Base-by-base conservation (phyloP, 768 basidiomycete genomes). In the Calocera viscosa region DNA sequence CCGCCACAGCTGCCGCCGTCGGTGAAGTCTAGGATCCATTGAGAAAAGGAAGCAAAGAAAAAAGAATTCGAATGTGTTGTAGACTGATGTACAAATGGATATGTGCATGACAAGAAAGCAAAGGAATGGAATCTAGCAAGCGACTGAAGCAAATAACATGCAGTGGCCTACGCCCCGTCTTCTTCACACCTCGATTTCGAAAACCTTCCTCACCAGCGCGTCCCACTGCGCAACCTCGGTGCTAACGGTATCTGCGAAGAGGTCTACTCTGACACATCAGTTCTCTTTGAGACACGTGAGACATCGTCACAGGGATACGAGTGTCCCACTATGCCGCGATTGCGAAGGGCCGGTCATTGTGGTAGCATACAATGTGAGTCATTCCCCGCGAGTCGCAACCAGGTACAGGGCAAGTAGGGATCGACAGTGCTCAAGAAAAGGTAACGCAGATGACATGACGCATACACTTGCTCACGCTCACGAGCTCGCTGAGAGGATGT, bases 1-100 rank as follows among this genome's bases (percentile, higher is more conserved):
- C 63, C 14, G 19, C 69, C 71, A 14, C 38, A 24, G 10, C 49
- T 70, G 17, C 70, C 70, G 22, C 24, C 26, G 53, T 60, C 53
- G 11, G 30, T 60, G 8, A 60, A 60, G 53, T 2, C 30, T 11
- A 60, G 53, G 30, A 26, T 60, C 11, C 53, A 60, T 19, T 60
- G 53, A 60, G 30, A 2, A 30, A 19, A 19, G 19, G 43, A 47
- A 17, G 19, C 19, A 5, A 38, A 38, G 35, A 14, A 38, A 38
- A 5, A 5, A 14, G 35, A 14, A 5, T 38, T 38, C 7, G 35
- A 14, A 38, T 38, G 7, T 5, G 35, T 38, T 5, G 19, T 47
- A 47, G 8, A 47, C 24, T 17, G 19, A 19, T 47, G 43, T 24
- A 47, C 43, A 47, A 19, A 5, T 47, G 43, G 43, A 47, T 47